Evolutionary conservation across 176 grass and related monocot species (phyloP).

Genomic region (Leersia perrieri): DNA sequence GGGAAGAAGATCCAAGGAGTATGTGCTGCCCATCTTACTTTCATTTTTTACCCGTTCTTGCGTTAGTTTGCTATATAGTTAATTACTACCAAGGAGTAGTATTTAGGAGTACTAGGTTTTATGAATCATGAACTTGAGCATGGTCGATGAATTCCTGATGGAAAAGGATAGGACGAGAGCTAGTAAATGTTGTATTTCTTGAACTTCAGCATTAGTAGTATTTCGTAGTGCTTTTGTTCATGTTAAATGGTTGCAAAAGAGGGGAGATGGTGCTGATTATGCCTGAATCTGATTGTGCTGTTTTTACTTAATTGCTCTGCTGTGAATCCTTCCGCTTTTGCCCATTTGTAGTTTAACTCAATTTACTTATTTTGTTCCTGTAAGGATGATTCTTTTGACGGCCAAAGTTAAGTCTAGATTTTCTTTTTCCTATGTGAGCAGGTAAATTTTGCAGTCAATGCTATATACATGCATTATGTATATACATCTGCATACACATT

Average conservation of each 20-base stretch:
- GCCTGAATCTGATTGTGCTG: background rate
- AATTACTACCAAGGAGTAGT: no score
- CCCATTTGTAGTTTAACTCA: background rate
- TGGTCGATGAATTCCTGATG: background rate
- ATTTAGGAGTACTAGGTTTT: no score
- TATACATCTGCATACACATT: background rate
- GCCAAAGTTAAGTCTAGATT: background rate
- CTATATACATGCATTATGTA: background rate
- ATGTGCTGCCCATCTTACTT: background rate
- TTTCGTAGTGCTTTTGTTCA: background rate
- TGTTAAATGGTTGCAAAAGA: background rate
- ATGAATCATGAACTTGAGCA: background rate
- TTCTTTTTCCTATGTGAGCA: background rate
- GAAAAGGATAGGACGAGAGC: background rate
- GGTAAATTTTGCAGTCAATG: background rate
- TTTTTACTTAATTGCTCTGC: background rate
- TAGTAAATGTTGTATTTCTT: background rate
- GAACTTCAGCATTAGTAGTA: background rate
- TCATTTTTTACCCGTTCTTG: background rate
- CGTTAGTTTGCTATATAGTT: background rate
- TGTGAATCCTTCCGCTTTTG: background rate
- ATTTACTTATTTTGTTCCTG: background rate
- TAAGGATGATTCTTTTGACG: background rate
- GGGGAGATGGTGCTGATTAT: background rate
- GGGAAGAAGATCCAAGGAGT: constrained; percentile 94